Conservation (phyloP, 2,329 filamentous ascomycete species). For the Byssothecium circinans region DNA sequence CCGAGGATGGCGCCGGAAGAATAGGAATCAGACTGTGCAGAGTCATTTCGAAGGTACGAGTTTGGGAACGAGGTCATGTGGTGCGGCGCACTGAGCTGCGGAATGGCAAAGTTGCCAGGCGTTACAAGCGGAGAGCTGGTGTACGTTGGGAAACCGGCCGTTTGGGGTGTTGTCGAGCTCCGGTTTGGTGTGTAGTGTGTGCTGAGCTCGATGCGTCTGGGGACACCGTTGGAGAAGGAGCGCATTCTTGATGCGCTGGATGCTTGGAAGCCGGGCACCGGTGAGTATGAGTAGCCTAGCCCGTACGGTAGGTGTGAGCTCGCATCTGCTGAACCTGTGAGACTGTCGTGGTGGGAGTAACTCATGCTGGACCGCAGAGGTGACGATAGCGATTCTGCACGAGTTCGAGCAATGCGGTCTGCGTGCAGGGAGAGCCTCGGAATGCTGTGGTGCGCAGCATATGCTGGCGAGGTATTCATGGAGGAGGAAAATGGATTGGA, state of each 20-base stretch:
- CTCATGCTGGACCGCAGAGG: constrained; percentile 52
- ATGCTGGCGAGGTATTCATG: constrained; percentile 33
- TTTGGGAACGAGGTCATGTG: constrained; percentile 42
- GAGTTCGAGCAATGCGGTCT: constrained; percentile 45
- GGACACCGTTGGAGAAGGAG: constrained; percentile 43
- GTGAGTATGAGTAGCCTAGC: constrained; percentile 44
- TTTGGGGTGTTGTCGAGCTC: constrained; percentile 41
- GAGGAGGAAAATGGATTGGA: constrained; percentile 46
- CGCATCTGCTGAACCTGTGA: constrained; percentile 29
- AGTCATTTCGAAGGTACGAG: constrained; percentile 43
- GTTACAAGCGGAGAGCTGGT: constrained; percentile 44
- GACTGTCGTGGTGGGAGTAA: constrained; percentile 39
- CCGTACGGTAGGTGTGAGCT: constrained; percentile 41
- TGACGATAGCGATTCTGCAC: constrained; percentile 48
- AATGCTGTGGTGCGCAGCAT: constrained; percentile 43
- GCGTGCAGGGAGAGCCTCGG: constrained; percentile 48
- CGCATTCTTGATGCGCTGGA: constrained; percentile 43
- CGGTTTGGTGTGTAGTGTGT: constrained; percentile 43
- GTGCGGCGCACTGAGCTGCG: constrained; percentile 45
- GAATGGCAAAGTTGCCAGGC: constrained; percentile 40
- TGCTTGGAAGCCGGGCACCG: constrained; percentile 45
- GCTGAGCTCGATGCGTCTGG: constrained; percentile 45
- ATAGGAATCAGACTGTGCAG: constrained; percentile 39
- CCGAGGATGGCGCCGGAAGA: constrained; percentile 40
- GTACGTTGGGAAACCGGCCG: constrained; percentile 45